Conservation (phyloP, 768 basidiomycete species). For the Trametes elegans region DNA sequence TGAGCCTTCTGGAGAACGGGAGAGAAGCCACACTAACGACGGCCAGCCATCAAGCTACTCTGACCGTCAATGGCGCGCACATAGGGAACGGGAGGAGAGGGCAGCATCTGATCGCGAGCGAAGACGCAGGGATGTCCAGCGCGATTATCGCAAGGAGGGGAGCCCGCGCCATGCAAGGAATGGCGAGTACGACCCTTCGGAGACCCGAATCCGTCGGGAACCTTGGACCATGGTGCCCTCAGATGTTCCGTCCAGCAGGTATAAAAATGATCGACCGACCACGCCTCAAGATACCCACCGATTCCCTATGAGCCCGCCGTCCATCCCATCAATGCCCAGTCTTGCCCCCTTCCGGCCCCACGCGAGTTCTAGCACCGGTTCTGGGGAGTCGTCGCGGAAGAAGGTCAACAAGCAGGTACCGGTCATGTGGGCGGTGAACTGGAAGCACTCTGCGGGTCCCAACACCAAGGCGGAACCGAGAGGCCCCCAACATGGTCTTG, state of each 20-base stretch:
- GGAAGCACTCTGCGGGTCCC: conserved; percentile 39
- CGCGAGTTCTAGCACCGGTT: conserved; percentile 14
- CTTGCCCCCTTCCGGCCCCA: conserved; percentile 15
- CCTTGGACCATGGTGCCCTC: conserved; percentile 22
- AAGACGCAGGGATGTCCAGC: background rate
- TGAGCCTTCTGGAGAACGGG: conserved; percentile 6
- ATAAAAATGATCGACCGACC: conserved; percentile 24
- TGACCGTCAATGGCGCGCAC: background rate
- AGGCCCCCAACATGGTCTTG: conserved; percentile 32
- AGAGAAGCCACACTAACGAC: conserved; percentile 9
- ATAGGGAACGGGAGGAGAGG: conserved; percentile 1
- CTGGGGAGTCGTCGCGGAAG: conserved; percentile 23
- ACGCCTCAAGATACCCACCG: conserved; percentile 24
- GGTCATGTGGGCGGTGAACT: conserved; percentile 45
- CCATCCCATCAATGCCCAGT: background rate
- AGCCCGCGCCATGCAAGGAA: background rate
- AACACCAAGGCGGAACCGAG: conserved; percentile 40
- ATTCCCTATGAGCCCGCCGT: conserved; percentile 24
- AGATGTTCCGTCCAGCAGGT: conserved; percentile 21
- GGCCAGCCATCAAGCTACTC: conserved; percentile 7
- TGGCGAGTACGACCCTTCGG: conserved; percentile 1
- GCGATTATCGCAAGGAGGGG: background rate
- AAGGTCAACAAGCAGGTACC: conserved; percentile 43
- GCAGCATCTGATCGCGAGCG: conserved; percentile 10
- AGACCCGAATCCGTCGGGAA: conserved; percentile 2